These are phyloP conservation scores for Mollisiaceae sp. DNA, from an alignment of 2,329 filamentous ascomycete genomes.

Conservation along the genomic window DNA sequence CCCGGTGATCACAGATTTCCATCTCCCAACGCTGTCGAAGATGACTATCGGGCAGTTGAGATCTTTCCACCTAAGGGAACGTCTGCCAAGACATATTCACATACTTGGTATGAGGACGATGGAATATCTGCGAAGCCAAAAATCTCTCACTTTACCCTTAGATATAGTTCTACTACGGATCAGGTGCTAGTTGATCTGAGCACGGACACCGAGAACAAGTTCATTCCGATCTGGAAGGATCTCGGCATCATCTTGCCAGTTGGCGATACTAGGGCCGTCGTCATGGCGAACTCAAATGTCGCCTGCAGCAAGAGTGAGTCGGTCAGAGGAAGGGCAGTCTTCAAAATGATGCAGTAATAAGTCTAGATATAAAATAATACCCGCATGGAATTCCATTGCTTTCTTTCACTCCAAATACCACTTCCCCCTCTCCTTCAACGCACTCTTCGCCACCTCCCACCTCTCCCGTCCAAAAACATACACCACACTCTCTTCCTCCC, in stretches of 20 bases:
- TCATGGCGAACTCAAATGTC: slow-evolving; percentile 1
- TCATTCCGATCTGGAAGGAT: slow-evolving; percentile 54
- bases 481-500: slow-evolving; percentile 1
- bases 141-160: slow-evolving; percentile 50
- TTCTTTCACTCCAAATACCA: slow-evolving; percentile 25
- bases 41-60: slow-evolving; percentile 62
- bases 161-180: slow-evolving; percentile 50
- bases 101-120: slow-evolving; percentile 62
- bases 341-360: slow-evolving; percentile 1
- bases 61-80: slow-evolving; percentile 57
- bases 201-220: slow-evolving; percentile 47
- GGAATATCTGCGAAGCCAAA: slow-evolving; percentile 51
- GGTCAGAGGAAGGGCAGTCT: slow-evolving; percentile 14
- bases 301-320: background rate
- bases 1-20: slow-evolving; percentile 55
- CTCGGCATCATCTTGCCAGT: slow-evolving; percentile 56
- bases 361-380: slow-evolving; percentile 8
- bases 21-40: slow-evolving; percentile 46
- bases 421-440: slow-evolving; percentile 18
- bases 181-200: slow-evolving; percentile 51
- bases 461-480: slow-evolving; percentile 19
- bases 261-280: slow-evolving; percentile 47
- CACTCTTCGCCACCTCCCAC: slow-evolving; percentile 29
- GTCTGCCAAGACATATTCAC: slow-evolving; percentile 46
- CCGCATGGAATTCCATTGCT: background rate